phyloP scores from a whole-genome alignment of 768 basidiomycete species.

The Lactarius akahatsu region DNA sequence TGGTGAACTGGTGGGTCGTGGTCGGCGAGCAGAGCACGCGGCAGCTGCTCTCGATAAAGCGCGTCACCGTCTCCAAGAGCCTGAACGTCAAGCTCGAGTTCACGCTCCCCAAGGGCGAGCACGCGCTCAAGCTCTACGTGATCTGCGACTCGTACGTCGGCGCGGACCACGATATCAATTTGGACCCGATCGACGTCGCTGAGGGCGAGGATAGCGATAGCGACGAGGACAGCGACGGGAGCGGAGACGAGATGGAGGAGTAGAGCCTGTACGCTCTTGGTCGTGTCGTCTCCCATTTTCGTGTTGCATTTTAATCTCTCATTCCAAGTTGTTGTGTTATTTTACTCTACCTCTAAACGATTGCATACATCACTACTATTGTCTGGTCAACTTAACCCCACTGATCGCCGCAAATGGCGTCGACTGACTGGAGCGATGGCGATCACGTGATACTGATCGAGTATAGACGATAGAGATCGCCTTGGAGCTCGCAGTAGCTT shows the following conservation, averaged over 20 bases:
- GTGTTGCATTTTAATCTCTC: neutral
- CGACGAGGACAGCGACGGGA: conserved; percentile 52
- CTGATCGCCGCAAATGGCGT: neutral
- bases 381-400: neutral
- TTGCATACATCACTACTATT: neutral
- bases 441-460: too few species aligned
- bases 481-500: too few species aligned
- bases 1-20: conserved; percentile 97
- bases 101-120: conserved; percentile 79
- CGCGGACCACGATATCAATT: conserved; percentile 86
- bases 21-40: conserved; percentile 80
- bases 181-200: conserved; percentile 82
- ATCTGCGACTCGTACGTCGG: conserved; percentile 93
- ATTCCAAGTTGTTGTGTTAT: neutral
- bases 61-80: conserved; percentile 73
- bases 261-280: conserved; percentile 25
- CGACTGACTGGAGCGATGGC: neutral
- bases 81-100: conserved; percentile 89
- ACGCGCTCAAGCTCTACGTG: conserved; percentile 81
- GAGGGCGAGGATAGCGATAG: conserved; percentile 88
- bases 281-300: neutral
- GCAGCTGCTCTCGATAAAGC: conserved; percentile 83
- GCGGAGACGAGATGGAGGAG: conserved; percentile 63
- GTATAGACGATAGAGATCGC: too few species aligned
- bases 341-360: neutral